Conservation (phyloP, 805 yeast genomes). For the Lipomyces spencermartinsiae region DNA sequence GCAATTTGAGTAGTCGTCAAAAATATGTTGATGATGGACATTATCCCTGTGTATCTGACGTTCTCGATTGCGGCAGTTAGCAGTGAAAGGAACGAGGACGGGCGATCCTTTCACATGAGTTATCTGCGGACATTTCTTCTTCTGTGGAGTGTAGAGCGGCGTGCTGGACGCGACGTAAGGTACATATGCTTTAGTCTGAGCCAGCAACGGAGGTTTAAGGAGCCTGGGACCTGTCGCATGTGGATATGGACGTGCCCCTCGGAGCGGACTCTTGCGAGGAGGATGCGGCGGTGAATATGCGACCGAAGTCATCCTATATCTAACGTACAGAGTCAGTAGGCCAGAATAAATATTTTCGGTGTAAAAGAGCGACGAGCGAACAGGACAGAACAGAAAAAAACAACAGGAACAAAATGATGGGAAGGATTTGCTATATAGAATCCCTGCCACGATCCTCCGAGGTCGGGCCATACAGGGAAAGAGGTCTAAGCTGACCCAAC, state of each 20-base stretch:
- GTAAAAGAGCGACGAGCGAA: neutral
- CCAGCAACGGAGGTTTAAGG: neutral
- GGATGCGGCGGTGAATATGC: neutral
- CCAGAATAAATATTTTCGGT: neutral
- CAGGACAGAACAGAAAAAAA: neutral
- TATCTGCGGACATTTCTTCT: neutral
- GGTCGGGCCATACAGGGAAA: neutral
- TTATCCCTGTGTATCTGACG: conserved; percentile 24
- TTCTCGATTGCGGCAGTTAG: neutral
- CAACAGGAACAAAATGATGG: neutral
- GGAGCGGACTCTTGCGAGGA: neutral
- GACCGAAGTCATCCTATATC: neutral
- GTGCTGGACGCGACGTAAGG: neutral
- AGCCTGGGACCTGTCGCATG: neutral
- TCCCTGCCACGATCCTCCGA: neutral
- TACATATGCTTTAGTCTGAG: neutral
- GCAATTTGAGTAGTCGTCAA: conserved; percentile 18
- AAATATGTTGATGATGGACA: conserved; percentile 27
- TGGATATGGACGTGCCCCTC: neutral
- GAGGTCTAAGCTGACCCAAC: neutral
- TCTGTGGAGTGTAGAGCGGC: neutral
- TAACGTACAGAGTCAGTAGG: neutral
- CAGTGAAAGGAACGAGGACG: neutral
- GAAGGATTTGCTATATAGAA: neutral
- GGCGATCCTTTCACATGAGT: neutral